Conservation (phyloP, 805 yeast genomes). For the Saccharomycopsis sp. region DNA sequence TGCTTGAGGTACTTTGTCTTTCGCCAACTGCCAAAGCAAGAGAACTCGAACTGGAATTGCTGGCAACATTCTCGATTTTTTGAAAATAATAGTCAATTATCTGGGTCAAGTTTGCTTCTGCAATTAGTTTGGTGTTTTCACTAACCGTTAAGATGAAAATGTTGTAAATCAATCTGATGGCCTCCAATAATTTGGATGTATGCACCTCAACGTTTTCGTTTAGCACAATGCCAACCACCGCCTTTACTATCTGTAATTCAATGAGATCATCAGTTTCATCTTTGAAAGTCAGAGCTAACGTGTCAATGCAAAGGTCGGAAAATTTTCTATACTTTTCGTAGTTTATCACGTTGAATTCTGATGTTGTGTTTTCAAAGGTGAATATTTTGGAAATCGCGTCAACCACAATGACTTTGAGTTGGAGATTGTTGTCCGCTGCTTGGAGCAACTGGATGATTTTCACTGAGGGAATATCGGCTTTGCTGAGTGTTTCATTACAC, state of each 20-base stretch:
- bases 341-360: constrained; percentile 9
- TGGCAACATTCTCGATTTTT: constrained; percentile 36
- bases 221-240: constrained; percentile 78
- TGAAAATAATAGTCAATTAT: constrained; percentile 81
- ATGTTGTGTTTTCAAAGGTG: constrained; percentile 17
- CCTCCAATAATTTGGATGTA: constrained; percentile 80
- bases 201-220: constrained; percentile 78
- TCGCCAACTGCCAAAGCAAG: too few relatives aligned
- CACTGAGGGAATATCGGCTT: constrained; percentile 12
- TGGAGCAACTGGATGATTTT: constrained; percentile 10
- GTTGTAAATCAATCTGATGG: constrained; percentile 88
- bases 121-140: constrained; percentile 59
- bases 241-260: constrained; percentile 89
- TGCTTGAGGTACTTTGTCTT: background rate
- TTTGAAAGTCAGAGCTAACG: constrained; percentile 15
- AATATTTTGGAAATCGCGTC: constrained; percentile 19
- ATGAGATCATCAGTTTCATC: constrained; percentile 86
- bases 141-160: constrained; percentile 79
- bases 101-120: constrained; percentile 92
- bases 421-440: constrained; percentile 10
- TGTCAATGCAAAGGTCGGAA: constrained; percentile 18
- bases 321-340: constrained; percentile 10
- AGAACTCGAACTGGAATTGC: constrained; percentile 17
- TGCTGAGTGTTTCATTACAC: constrained; percentile 1
- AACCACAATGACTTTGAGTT: constrained; percentile 14